Evolutionary conservation across 108 stramenopile species (phyloP), one percentile per base, ranked within the genome.

Genomic region (Skeletonema menzelii): DNA sequence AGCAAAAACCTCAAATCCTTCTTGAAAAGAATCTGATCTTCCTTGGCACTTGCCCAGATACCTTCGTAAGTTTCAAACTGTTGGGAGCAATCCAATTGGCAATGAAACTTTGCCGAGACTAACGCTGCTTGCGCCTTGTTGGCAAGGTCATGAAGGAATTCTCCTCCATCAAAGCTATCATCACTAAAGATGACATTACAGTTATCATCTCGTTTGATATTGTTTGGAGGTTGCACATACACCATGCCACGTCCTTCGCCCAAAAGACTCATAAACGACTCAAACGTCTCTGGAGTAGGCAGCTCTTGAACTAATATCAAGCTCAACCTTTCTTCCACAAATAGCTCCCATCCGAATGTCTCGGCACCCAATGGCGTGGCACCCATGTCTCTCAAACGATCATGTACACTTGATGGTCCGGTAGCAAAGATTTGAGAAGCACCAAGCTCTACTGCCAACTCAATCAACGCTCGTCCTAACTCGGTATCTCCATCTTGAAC

Each of bases 401-500:
- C 38, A 80, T 80, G 80, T 27, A 46, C 60, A 27, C 73, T 69
- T 15, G 62, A 59, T 15, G 73, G 73, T 14, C 72, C 69, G 14
- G 80, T 80, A 2, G 80, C 80, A 70, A 70, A 80, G 30, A 80
- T 70, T 55, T 74, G 62, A 22, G 38, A 37, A 6, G 71, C 72
- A 11, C 80, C 80, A 7, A 80, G 59, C 27, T 59, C 49, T 1
- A 27, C 31, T 19, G 67, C 80, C 56, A 80, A 26, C 10, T 80
- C 80, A 34, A 80, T 80, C 10, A 80, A n/a, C 12, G 68, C 80
- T 38, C 37, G 56, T 31, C 80, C 80, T 20, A 80, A 55, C 56
- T 80, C 80, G 15, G 80, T 80, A 27, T 74, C 59, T 24, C 80
- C 80, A 63, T 74, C 69, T 49, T 74, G 69, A 7, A 80, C 59